A percentile compares a stretch with the other conserved stretches of the same genome.
These are phyloP conservation scores for Plasmopara muralis DNA, from an alignment of 352 stramenopile genomes.

Conservation along the genomic window DNA sequence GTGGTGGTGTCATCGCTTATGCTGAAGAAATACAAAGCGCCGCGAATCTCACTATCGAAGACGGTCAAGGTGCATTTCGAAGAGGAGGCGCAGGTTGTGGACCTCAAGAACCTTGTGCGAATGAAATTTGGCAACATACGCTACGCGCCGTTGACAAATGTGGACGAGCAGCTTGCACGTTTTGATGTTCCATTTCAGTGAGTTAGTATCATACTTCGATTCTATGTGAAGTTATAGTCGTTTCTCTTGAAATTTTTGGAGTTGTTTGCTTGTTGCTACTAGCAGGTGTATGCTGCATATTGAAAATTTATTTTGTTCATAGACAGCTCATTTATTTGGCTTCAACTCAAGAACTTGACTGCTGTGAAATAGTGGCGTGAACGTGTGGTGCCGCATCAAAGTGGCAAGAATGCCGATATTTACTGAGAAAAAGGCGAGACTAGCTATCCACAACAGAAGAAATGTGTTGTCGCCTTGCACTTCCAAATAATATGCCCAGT, in stretches of 20 bases:
- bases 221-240: too few relatives aligned
- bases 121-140: conserved; percentile 48
- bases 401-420: too few relatives aligned
- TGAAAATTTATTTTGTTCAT: conserved; percentile 11
- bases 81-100: conserved; percentile 61
- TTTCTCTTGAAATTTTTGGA: too few relatives aligned
- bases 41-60: conserved; percentile 36
- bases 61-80: conserved; percentile 37
- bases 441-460: not conserved
- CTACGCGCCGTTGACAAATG: conserved; percentile 63
- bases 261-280: not conserved
- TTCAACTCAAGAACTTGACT: conserved; percentile 35
- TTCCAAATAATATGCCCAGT: conserved; percentile 37
- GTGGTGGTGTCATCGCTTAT: conserved; percentile 82
- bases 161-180: conserved; percentile 28
- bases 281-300: too few relatives aligned
- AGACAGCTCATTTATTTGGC: conserved; percentile 13
- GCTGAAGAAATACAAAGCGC: conserved; percentile 67
- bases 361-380: too few relatives aligned
- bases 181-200: conserved; percentile 11
- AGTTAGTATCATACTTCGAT: not conserved
- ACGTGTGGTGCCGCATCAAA: too few relatives aligned
- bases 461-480: not conserved
- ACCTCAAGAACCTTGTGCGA: conserved; percentile 71
- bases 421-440: not conserved